Base-by-base conservation (phyloP, 108 stramenopile genomes). In the Skeletonema marinoi region DNA sequence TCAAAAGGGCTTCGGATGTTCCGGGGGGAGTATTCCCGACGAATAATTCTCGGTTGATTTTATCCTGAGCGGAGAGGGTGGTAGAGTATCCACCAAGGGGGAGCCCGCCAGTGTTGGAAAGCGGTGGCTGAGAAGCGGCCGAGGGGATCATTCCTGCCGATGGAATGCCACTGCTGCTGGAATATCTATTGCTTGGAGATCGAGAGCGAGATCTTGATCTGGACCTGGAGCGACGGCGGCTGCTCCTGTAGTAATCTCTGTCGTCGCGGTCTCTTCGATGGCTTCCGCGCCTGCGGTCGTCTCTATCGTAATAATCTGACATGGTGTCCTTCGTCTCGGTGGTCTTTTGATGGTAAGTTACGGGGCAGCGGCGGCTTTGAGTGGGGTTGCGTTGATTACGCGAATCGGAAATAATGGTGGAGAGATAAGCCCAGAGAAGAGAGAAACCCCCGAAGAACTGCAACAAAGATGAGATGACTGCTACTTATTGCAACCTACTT, bases 21-120 rank as follows among this genome's bases (percentile, higher is more conserved):
- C 94, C 94, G 8, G 93, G 95, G 13, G 96, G 95, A 14, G 96
- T 96, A 67, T 98, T 98, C 14, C 97, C 97, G 5, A 98, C 93
- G 71, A 98, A 98, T 13, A 98, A 81, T 75, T 98, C 97, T 29
- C 96, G 85, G 73, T 90, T 92, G 66, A 95, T 93, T 78, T 95
- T 95, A 62, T 91, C 89, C 77, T 91, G 86, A 19, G 87, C 87
- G 11, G 84, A 69, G 30, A 32, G 69, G 38, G 58, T 32, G 33
- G 75, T 60, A 29, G 54, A 56, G 29, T 56, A 56, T 56, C 54
- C 54, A 56, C 17, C 36, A 13, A 66, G 50, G 69, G 62, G 70
- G 3, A 11, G 17, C 44, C 31, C 44, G 46, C 66, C 31, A 6
- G 39, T 32, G 25, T 66, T 38, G 46, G 36, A 25, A 32, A 32